Conservation (phyloP, 2,329 filamentous ascomycete species). For the Ascocoryne sarcoides region DNA sequence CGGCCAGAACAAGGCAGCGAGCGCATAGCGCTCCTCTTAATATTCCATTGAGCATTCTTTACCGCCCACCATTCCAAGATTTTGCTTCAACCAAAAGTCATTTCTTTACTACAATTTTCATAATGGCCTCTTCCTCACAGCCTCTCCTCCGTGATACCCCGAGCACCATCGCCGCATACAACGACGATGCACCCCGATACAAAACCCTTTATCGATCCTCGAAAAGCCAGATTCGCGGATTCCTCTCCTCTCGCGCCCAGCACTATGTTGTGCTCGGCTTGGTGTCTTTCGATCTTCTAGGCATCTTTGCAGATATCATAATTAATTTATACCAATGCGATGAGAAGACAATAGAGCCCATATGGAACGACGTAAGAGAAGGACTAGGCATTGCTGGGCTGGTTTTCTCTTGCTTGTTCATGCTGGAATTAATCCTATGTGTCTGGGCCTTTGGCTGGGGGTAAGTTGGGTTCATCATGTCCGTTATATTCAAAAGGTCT, state of each 20-base stretch:
- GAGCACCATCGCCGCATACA: background rate
- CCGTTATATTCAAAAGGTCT: no score
- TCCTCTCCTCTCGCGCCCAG: conserved; percentile 36
- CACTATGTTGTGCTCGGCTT: conserved; percentile 41
- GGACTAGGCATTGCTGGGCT: conserved; percentile 44
- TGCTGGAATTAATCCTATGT: conserved; percentile 50
- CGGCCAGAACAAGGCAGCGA: no score
- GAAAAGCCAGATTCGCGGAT: conserved; percentile 14
- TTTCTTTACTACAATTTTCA: no score
- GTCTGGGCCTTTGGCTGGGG: conserved; percentile 52
- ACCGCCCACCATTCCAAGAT: no score
- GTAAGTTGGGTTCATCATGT: no score
- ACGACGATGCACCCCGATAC: background rate
- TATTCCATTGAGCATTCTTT: no score
- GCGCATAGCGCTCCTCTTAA: no score
- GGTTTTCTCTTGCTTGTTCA: conserved; percentile 54
- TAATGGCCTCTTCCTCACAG: conserved; percentile 6
- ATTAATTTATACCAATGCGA: conserved; percentile 42
- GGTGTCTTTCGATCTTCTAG: conserved; percentile 40
- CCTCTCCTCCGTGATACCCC: conserved; percentile 15
- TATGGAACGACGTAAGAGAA: conserved; percentile 31
- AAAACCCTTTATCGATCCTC: conserved; percentile 5
- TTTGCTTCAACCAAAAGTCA: no score
- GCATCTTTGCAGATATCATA: conserved; percentile 44
- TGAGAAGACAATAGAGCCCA: conserved; percentile 16